Evolutionary conservation across 1,139 yeast species (phyloP).

Genomic region (Insectozyma bohioensis): DNA sequence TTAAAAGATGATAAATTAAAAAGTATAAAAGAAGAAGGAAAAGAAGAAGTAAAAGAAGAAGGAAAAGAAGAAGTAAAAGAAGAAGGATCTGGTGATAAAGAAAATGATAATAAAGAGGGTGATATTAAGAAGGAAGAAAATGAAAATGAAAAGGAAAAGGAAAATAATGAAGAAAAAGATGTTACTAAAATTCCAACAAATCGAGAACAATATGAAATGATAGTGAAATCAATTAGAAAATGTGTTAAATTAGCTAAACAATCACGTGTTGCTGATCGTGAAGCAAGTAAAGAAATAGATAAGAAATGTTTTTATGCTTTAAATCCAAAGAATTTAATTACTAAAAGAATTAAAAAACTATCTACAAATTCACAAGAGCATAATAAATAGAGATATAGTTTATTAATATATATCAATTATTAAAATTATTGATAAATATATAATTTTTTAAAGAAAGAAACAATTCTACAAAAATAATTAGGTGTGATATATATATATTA

Average conservation of each 20-base stretch:
- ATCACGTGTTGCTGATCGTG: constrained; percentile 48
- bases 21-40: constrained; percentile 15
- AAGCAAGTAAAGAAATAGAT: constrained; percentile 62
- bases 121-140: constrained; percentile 10
- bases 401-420: too few species aligned
- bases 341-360: constrained; percentile 34
- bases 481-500: too few species aligned
- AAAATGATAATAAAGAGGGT: constrained; percentile 7
- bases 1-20: constrained; percentile 17
- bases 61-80: constrained; percentile 8
- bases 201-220: constrained; percentile 37
- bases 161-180: too few species aligned
- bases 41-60: constrained; percentile 11
- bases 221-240: constrained; percentile 44
- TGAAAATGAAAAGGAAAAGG: too few species aligned
- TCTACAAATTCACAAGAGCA: constrained; percentile 4
- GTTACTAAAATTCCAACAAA: constrained; percentile 5
- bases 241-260: constrained; percentile 51
- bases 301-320: constrained; percentile 62
- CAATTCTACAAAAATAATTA: too few species aligned
- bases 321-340: constrained; percentile 54
- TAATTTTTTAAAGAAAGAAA: too few species aligned
- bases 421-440: too few species aligned
- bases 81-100: constrained; percentile 9
- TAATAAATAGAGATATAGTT: too few species aligned